A percentile compares a stretch with the other conserved stretches of the same genome.
These are phyloP conservation scores for Trametes elegans DNA, from an alignment of 768 basidiomycete species.

Conservation along the genomic window DNA sequence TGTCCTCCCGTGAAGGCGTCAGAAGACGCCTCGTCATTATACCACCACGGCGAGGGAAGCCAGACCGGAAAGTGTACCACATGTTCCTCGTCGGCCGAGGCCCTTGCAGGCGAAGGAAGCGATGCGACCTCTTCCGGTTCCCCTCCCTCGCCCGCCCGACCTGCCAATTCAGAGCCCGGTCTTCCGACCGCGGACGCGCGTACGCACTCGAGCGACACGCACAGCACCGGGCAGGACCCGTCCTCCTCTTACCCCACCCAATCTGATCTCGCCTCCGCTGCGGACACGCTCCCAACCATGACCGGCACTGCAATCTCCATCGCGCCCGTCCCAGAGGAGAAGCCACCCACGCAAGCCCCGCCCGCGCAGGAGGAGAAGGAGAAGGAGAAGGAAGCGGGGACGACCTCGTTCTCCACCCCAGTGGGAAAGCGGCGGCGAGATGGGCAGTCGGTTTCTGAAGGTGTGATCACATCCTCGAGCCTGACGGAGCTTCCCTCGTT, in stretches of 20 bases:
- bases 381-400: slow-evolving; percentile 38
- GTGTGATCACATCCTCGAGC: slow-evolving; percentile 30
- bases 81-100: neutral
- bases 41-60: slow-evolving; percentile 2
- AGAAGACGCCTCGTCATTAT: slow-evolving; percentile 4
- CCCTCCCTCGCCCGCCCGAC: neutral
- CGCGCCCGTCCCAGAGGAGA: neutral
- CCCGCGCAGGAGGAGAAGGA: slow-evolving; percentile 33
- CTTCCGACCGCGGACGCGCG: slow-evolving; percentile 13
- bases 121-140: slow-evolving; percentile 9
- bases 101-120: neutral
- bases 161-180: slow-evolving; percentile 4
- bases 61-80: neutral
- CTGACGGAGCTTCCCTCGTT: slow-evolving; percentile 25
- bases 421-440: slow-evolving; percentile 33
- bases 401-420: slow-evolving; percentile 37
- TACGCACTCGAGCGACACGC: slow-evolving; percentile 10
- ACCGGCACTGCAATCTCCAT: slow-evolving; percentile 13
- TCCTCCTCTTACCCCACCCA: slow-evolving; percentile 15
- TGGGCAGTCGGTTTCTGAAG: slow-evolving; percentile 27
- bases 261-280: slow-evolving; percentile 6
- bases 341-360: neutral
- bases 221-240: slow-evolving; percentile 19
- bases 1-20: slow-evolving; percentile 14
- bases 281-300: slow-evolving; percentile 12